Evolutionary conservation across 2,329 filamentous ascomycete genomes (phyloP).

Genomic region (Diaporthe nobilis): DNA sequence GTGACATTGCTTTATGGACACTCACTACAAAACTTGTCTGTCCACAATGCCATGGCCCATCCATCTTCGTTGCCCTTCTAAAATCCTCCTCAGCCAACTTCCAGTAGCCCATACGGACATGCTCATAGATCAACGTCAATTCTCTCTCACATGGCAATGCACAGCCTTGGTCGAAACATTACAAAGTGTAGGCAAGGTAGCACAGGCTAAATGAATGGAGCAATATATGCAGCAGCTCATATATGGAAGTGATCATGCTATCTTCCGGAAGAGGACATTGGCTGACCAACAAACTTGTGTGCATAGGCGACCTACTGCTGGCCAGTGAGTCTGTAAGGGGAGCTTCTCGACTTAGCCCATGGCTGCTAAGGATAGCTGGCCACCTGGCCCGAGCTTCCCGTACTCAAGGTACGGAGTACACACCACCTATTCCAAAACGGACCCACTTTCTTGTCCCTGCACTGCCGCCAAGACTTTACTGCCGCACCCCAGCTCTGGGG

Average conservation of each 20-base stretch:
- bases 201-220: neutral
- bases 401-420: neutral
- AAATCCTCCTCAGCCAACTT: neutral
- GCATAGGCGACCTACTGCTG: neutral
- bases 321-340: neutral
- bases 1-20: neutral
- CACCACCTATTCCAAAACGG: constrained; percentile 24
- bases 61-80: neutral
- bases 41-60: neutral
- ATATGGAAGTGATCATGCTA: neutral
- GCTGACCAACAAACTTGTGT: neutral
- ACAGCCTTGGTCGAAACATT: neutral
- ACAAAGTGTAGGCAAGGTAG: neutral
- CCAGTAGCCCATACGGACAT: neutral
- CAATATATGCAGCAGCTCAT: neutral
- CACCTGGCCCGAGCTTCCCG: constrained; percentile 4
- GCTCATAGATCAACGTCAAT: neutral
- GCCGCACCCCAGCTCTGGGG: constrained; percentile 34
- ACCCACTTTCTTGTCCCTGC: neutral
- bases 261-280: neutral
- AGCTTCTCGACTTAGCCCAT: neutral
- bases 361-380: neutral
- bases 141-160: neutral
- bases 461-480: constrained; percentile 39
- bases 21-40: neutral